A percentile compares a stretch with the other conserved stretches of the same genome.
These are phyloP conservation scores for Lipomyces sp. DNA, from an alignment of 805 yeast species.

Conservation along the genomic window DNA sequence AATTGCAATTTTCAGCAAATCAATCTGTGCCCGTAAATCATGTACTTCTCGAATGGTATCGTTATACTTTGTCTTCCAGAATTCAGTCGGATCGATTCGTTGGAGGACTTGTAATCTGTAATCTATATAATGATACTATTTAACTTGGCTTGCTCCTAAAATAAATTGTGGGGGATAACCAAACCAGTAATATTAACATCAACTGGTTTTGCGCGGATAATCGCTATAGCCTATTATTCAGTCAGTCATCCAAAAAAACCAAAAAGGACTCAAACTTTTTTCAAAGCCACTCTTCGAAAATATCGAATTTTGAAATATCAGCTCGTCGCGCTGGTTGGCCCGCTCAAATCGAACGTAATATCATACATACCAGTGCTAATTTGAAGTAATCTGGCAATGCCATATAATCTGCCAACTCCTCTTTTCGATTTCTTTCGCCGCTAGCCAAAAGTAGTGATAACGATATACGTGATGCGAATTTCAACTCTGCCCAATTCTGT, in stretches of 20 bases:
- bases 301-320: no score
- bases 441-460: background rate
- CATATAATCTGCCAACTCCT: background rate
- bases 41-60: conserved; percentile 16
- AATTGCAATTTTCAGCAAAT: background rate
- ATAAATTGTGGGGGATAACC: background rate
- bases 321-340: no score
- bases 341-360: background rate
- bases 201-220: conserved; percentile 12
- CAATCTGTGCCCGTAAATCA: background rate
- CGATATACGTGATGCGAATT: background rate
- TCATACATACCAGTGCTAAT: background rate
- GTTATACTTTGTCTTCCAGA: conserved; percentile 24
- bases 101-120: conserved; percentile 21
- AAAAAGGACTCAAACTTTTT: background rate
- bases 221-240: conserved; percentile 9
- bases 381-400: background rate
- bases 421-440: background rate
- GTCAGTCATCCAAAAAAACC: background rate
- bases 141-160: no score
- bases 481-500: no score
- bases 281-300: no score
- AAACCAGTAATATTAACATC: conserved; percentile 3
- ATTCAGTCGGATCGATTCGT: conserved; percentile 24
- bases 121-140: background rate